These are phyloP conservation scores for Melastoma malabathricum DNA, from an alignment of 345 rosid genomes.

Conservation along the genomic window DNA sequence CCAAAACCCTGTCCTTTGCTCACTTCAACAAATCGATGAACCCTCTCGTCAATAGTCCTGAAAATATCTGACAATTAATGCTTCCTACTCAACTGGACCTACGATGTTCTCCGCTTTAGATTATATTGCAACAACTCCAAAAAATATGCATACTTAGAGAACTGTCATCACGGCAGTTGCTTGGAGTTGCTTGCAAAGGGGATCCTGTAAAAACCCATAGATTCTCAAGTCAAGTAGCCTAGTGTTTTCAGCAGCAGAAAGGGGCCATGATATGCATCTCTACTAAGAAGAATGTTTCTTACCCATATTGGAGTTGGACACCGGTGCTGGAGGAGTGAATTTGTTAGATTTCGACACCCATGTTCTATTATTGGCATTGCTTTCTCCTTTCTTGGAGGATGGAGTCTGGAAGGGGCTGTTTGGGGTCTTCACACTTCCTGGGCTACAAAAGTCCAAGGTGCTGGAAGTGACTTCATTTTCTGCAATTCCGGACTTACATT, in stretches of 20 bases:
- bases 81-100: background rate
- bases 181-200: slow-evolving; percentile 54
- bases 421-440: slow-evolving; percentile 28
- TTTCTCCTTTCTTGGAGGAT: slow-evolving; percentile 60
- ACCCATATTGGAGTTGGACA: slow-evolving; percentile 65
- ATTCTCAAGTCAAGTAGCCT: slow-evolving; percentile 10
- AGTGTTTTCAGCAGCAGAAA: too few species aligned
- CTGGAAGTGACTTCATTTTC: slow-evolving; percentile 27
- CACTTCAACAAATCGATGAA: slow-evolving; percentile 68
- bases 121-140: too few species aligned
- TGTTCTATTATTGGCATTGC: slow-evolving; percentile 32
- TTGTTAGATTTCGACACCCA: slow-evolving; percentile 45
- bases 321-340: slow-evolving; percentile 53
- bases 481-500: slow-evolving; percentile 37
- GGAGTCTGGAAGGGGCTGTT: slow-evolving; percentile 62
- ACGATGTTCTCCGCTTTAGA: too few species aligned
- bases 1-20: slow-evolving; percentile 80
- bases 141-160: slow-evolving; percentile 49
- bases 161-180: slow-evolving; percentile 92
- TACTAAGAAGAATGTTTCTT: slow-evolving; percentile 9
- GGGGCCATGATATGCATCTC: background rate
- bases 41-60: slow-evolving; percentile 88
- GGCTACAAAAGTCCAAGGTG: slow-evolving; percentile 25
- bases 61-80: slow-evolving; percentile 2
- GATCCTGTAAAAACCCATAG: slow-evolving; percentile 41